Evolutionary conservation across 78 protist genomes (phyloP).

Genomic region (Acrasis kona): DNA sequence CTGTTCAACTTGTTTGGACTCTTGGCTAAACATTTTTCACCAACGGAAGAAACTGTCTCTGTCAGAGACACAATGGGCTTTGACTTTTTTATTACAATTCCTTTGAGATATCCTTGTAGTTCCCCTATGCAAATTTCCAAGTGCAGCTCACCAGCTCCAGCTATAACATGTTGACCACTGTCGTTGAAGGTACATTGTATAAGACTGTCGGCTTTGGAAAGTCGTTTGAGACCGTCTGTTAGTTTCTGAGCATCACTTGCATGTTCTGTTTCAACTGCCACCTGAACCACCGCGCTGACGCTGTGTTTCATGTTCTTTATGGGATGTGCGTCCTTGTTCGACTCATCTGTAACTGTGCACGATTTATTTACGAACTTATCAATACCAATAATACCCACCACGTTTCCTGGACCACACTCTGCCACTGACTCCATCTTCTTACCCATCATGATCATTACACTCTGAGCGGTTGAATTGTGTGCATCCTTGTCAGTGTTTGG

Average conservation of each 20-base stretch:
- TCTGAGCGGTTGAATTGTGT: constrained; percentile 84
- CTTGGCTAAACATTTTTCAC: constrained; percentile 81
- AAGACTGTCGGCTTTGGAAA: constrained; percentile 91
- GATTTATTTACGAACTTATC: constrained; percentile 96
- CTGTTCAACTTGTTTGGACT: constrained; percentile 99
- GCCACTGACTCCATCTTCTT: constrained; percentile 82
- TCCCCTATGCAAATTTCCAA: constrained; percentile 98
- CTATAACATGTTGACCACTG: constrained; percentile 98
- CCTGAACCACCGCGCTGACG: constrained; percentile 99
- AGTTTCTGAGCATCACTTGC: constrained; percentile 90
- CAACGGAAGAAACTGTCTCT: constrained; percentile 78
- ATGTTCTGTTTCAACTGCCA: constrained; percentile 96
- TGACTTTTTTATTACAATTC: constrained; percentile 76
- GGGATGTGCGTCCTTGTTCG: constrained; percentile 93
- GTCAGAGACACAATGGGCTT: constrained; percentile 97
- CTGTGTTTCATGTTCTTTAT: constrained; percentile 96
- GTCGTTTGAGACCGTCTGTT: constrained; percentile 96
- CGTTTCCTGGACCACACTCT: constrained; percentile 92
- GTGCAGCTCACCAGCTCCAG: constrained; percentile 99
- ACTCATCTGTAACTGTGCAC: constrained; percentile 92
- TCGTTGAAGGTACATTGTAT: constrained; percentile 78
- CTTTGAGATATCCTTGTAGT: constrained; percentile 80
- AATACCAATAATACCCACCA: constrained; percentile 92
- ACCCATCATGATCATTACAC: constrained; percentile 98
- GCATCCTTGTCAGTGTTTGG: constrained; percentile 92